Percentiles rank a stretch among this genome's conserved stretches.
Conservation (phyloP, 164 flowering plant species). For the Aristolochia fimbriata region DNA sequence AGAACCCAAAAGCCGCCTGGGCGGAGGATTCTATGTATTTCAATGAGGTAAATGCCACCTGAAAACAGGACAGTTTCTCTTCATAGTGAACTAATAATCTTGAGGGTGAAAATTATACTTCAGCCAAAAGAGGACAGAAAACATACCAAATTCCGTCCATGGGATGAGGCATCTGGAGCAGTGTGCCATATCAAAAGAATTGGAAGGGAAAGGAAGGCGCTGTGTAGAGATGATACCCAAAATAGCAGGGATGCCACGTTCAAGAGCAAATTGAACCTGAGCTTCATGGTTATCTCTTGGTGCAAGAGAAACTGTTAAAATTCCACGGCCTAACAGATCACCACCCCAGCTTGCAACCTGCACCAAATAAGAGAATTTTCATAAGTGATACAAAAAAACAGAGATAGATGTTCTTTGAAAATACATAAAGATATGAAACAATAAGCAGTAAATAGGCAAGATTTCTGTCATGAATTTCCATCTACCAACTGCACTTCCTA, state of each 20-base stretch:
- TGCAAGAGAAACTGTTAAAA: constrained; percentile 88
- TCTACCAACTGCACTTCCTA: no score
- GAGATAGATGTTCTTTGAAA: no score
- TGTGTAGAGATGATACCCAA: constrained; percentile 94
- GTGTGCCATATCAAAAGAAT: constrained; percentile 97
- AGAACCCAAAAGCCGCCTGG: constrained; percentile 99
- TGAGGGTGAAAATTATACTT: background rate
- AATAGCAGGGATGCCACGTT: constrained; percentile 98
- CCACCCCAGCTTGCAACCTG: constrained; percentile 99
- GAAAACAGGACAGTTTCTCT: constrained; percentile 10
- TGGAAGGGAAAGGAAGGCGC: constrained; percentile 93
- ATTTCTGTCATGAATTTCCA: no score
- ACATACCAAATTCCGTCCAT: constrained; percentile 94
- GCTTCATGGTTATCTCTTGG: constrained; percentile 99
- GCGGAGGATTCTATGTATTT: constrained; percentile 84
- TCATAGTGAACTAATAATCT: background rate
- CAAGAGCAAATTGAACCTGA: constrained; percentile 96
- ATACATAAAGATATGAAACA: no score
- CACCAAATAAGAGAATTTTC: background rate
- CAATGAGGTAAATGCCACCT: constrained; percentile 97
- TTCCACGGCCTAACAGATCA: constrained; percentile 82
- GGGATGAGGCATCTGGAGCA: constrained; percentile 99
- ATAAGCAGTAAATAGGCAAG: no score
- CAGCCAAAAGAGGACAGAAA: background rate
- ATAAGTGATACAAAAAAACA: no score